Percentiles rank a stretch among this genome's conserved stretches.
These are phyloP conservation scores for Ustilago nuda DNA, from an alignment of 1,284 basidiomycete genomes.

Conservation along the genomic window DNA sequence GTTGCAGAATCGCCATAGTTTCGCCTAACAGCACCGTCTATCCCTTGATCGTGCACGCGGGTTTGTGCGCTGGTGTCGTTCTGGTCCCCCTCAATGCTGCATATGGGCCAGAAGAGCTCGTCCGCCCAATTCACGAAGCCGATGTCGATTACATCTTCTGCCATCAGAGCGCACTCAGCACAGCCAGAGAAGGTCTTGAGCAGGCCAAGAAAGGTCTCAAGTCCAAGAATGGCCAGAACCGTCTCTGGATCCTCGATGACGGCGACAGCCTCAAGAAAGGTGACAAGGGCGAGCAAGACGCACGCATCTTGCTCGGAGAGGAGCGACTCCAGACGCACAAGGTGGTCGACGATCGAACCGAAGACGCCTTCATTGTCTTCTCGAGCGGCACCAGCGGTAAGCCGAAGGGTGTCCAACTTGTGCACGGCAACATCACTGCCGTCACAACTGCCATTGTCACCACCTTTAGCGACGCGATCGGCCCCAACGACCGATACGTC, in stretches of 20 bases:
- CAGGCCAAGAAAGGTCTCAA: slow-evolving; percentile 37
- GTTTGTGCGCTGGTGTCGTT: slow-evolving; percentile 52
- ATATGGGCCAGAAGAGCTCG: slow-evolving; percentile 64
- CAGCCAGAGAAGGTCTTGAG: slow-evolving; percentile 52
- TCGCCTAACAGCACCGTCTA: slow-evolving; percentile 65
- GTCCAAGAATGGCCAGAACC: slow-evolving; percentile 44
- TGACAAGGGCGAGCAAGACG: slow-evolving; percentile 53
- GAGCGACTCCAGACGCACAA: slow-evolving; percentile 45
- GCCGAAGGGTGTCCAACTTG: slow-evolving; percentile 66
- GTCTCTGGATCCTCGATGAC: slow-evolving; percentile 64
- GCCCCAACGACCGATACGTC: slow-evolving; percentile 41
- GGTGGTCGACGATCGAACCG: slow-evolving; percentile 44
- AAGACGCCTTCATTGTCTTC: slow-evolving; percentile 60
- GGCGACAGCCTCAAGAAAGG: slow-evolving; percentile 51
- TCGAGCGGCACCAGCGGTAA: slow-evolving; percentile 66
- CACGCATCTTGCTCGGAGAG: slow-evolving; percentile 45
- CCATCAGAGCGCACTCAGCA: slow-evolving; percentile 48
- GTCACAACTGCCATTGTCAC: slow-evolving; percentile 47
- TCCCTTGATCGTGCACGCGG: slow-evolving; percentile 55
- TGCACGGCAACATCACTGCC: slow-evolving; percentile 60
- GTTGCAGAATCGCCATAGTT: slow-evolving; percentile 60
- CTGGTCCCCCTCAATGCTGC: slow-evolving; percentile 62
- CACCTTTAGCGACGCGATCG: slow-evolving; percentile 44
- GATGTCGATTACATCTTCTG: slow-evolving; percentile 57
- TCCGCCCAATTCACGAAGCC: slow-evolving; percentile 60